A percentile compares a stretch with the other conserved stretches of the same genome.
Conservation (phyloP, 306 rosid species). For the Psophocarpus tetragonolobus region DNA sequence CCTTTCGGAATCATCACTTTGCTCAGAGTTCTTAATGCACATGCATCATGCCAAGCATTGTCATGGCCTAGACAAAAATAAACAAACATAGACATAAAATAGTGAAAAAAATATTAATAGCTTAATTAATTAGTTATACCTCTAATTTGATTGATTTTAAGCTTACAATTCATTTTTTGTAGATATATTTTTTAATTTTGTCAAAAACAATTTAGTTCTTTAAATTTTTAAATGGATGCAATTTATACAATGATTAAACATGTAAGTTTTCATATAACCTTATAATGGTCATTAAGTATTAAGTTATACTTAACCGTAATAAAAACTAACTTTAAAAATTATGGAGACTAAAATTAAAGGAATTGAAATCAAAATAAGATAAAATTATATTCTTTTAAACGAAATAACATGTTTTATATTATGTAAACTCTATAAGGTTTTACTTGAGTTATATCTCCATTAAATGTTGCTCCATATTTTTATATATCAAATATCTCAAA, state of each 20-base stretch:
- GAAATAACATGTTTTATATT: not conserved
- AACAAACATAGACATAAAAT: not conserved
- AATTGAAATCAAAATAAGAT: not conserved
- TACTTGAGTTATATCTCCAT: conserved; percentile 2
- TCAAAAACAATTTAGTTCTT: not conserved
- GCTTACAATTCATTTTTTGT: not conserved
- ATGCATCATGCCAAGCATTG: conserved; percentile 16
- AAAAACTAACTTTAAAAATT: not conserved
- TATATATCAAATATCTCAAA: not conserved
- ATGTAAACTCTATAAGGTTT: not conserved
- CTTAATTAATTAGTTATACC: no score
- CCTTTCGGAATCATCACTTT: not conserved
- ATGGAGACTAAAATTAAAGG: not conserved
- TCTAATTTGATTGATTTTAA: not conserved
- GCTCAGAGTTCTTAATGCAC: conserved; percentile 4
- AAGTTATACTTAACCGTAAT: no score
- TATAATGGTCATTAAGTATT: not conserved
- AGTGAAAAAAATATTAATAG: not conserved
- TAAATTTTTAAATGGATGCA: no score
- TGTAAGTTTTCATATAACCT: not conserved
- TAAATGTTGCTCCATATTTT: conserved; percentile 6
- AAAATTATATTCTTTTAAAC: not conserved
- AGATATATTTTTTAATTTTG: not conserved
- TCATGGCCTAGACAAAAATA: not conserved
- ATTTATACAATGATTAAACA: no score